Evolutionary conservation across 2,329 filamentous ascomycete genomes (phyloP).

Genomic region (Scedosporium apiospermum): DNA sequence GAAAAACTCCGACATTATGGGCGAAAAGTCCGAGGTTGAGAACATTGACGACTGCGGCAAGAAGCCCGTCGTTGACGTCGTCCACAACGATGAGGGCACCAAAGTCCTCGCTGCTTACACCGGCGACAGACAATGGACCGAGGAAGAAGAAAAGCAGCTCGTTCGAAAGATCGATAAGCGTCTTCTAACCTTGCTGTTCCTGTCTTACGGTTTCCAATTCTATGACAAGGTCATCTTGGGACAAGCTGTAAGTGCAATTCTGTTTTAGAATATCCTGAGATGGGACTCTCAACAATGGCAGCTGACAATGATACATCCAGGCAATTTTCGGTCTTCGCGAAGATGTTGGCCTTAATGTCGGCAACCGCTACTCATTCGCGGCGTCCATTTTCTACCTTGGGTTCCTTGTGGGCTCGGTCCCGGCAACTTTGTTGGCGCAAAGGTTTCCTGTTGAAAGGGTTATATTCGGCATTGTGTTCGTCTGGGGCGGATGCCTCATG

Average conservation of each 20-base stretch:
- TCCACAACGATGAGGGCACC: constrained; percentile 25
- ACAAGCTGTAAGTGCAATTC: constrained; percentile 30
- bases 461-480: constrained; percentile 22
- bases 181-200: constrained; percentile 13
- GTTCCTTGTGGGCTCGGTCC: constrained; percentile 37
- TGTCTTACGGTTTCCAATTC: constrained; percentile 14
- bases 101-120: constrained; percentile 26
- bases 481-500: constrained; percentile 29
- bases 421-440: constrained; percentile 29
- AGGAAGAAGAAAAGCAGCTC: constrained; percentile 26
- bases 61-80: constrained; percentile 16
- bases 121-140: constrained; percentile 27
- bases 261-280: background rate
- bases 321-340: constrained; percentile 28
- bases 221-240: constrained; percentile 40
- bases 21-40: background rate
- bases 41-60: background rate
- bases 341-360: constrained; percentile 28
- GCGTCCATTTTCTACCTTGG: constrained; percentile 39
- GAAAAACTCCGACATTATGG: background rate
- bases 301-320: background rate
- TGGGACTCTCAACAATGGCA: background rate
- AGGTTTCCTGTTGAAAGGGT: constrained; percentile 35
- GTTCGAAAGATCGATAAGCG: constrained; percentile 16
- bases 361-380: constrained; percentile 32